These are phyloP conservation scores for Sphaerosporella brunnea DNA, from an alignment of 495 filamentous ascomycete genomes.

Conservation along the genomic window DNA sequence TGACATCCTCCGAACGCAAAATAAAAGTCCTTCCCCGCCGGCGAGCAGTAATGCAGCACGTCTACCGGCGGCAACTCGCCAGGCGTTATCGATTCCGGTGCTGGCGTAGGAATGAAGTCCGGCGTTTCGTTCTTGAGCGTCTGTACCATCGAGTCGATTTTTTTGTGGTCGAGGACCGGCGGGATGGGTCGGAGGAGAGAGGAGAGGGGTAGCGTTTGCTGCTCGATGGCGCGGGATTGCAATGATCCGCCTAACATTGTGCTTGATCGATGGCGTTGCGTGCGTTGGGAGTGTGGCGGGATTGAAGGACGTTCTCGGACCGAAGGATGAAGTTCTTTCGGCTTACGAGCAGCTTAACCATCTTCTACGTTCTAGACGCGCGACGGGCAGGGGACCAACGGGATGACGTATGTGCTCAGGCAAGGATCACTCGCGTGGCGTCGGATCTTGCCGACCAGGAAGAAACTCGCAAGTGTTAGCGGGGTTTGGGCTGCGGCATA, in stretches of 20 bases:
- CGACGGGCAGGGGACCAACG: too few species aligned
- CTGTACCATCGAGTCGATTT: slow-evolving; percentile 19
- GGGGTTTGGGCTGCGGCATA: too few species aligned
- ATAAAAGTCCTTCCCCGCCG: slow-evolving; percentile 17
- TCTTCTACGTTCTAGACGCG: too few species aligned
- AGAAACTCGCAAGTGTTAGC: too few species aligned
- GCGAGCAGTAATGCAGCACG: slow-evolving; percentile 17
- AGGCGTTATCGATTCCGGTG: slow-evolving; percentile 1
- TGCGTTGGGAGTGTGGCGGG: too few species aligned
- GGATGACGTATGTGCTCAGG: too few species aligned
- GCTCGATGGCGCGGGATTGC: slow-evolving; percentile 12
- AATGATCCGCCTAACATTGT: slow-evolving; percentile 13
- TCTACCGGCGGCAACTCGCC: slow-evolving; percentile 20
- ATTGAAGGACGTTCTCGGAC: too few species aligned
- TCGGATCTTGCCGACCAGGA: too few species aligned
- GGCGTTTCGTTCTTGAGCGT: slow-evolving; percentile 12
- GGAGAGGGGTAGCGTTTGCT: slow-evolving; percentile 11
- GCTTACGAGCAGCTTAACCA: too few species aligned
- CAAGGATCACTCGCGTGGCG: too few species aligned
- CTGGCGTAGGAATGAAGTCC: neutral
- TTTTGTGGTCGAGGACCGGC: slow-evolving; percentile 16
- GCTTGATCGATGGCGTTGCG: too few species aligned
- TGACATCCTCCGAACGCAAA: slow-evolving; percentile 23
- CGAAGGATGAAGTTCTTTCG: too few species aligned
- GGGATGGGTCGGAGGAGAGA: slow-evolving; percentile 19